Evolutionary conservation across 2,329 filamentous ascomycete genomes (phyloP).

Genomic region (Alternaria sp.): DNA sequence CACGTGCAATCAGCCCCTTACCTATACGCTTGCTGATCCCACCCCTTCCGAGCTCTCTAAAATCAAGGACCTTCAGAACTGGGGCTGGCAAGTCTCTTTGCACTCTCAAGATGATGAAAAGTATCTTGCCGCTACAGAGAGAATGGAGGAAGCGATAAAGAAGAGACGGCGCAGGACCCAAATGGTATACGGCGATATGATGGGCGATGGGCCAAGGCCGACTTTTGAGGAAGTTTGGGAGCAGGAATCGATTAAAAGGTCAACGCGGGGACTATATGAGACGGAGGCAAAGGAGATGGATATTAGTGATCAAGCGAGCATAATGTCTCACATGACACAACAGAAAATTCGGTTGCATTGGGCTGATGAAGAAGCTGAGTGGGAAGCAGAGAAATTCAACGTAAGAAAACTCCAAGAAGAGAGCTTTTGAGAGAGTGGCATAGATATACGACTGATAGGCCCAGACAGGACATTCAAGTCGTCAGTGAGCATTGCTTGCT

Average conservation of each 20-base stretch:
- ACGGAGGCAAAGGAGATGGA: not conserved
- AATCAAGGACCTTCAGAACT: slow-evolving; percentile 4
- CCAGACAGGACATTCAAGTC: not conserved
- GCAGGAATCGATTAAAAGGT: not conserved
- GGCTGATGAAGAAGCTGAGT: not conserved
- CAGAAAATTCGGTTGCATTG: not conserved
- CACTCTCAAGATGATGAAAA: slow-evolving; percentile 2
- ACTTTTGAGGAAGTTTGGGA: slow-evolving; percentile 15
- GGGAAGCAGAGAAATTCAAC: not conserved
- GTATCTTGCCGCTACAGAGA: not conserved
- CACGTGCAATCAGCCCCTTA: not conserved
- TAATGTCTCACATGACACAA: not conserved
- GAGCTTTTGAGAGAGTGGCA: not conserved
- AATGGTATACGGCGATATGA: slow-evolving; percentile 5
- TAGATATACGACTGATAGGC: not conserved
- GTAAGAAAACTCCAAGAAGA: not conserved
- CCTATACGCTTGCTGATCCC: not conserved
- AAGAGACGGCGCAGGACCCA: slow-evolving; percentile 1
- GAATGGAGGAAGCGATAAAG: not conserved
- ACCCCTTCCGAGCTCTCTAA: not conserved
- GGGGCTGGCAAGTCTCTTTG: slow-evolving; percentile 15
- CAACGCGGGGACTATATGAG: no score
- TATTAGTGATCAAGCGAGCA: not conserved
- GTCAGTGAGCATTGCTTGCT: not conserved
- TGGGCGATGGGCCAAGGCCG: not conserved